phyloP scores from a whole-genome alignment of 805 yeast species.

The Peterozyma xylosa region DNA sequence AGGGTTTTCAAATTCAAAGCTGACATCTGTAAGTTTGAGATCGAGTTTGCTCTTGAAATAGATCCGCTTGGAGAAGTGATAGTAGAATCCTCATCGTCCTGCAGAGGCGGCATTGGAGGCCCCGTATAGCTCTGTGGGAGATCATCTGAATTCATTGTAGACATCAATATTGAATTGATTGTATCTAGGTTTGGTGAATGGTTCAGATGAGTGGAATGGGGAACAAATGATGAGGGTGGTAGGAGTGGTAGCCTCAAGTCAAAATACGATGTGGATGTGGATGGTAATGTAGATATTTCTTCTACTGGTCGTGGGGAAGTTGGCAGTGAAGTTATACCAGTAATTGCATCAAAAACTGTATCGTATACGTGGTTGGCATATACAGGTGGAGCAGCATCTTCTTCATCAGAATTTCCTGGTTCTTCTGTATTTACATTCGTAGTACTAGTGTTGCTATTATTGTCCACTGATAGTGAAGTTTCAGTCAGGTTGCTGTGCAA shows the following conservation, averaged over 20 bases:
- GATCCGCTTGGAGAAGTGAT: neutral
- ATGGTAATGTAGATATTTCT: neutral
- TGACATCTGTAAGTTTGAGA: slow-evolving; percentile 1
- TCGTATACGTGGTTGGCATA: slow-evolving; percentile 32
- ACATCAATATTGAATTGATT: neutral
- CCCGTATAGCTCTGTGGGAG: neutral
- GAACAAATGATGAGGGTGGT: neutral
- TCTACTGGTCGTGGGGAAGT: slow-evolving; percentile 6
- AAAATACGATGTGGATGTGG: neutral
- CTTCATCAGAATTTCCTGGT: slow-evolving; percentile 7
- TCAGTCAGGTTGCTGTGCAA: neutral
- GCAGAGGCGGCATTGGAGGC: neutral
- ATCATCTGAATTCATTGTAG: neutral
- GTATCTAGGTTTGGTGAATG: too few relatives aligned
- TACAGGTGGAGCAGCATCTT: slow-evolving; percentile 31
- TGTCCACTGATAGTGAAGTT: neutral
- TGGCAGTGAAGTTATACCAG: slow-evolving; percentile 12
- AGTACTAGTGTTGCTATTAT: neutral
- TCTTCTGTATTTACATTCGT: slow-evolving; percentile 5
- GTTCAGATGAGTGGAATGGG: too few relatives aligned
- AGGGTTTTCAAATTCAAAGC: slow-evolving; percentile 33
- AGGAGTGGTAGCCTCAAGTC: neutral
- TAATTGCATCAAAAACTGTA: slow-evolving; percentile 27
- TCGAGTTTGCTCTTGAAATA: neutral
- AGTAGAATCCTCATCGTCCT: neutral